A percentile compares a stretch with the other conserved stretches of the same genome.
phyloP scores from a whole-genome alignment of 2,329 filamentous ascomycete species.

The Ophiosphaerella korrae region DNA sequence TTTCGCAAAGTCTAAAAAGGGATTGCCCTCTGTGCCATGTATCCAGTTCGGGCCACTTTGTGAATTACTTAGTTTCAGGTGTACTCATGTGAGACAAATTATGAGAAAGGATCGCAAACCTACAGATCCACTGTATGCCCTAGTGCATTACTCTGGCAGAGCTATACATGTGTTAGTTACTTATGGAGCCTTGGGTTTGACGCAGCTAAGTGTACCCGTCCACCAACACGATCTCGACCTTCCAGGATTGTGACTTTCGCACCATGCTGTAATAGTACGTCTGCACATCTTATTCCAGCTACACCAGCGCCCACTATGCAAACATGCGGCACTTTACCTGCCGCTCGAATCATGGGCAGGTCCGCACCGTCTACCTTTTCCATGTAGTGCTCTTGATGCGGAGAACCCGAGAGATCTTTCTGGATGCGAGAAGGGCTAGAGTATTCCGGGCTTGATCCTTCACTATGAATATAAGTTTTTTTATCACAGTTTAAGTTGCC shows the following conservation, averaged over 20 bases:
- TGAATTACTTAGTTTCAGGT: slow-evolving; percentile 5
- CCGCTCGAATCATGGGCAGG: slow-evolving; percentile 33
- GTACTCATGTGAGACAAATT: background rate
- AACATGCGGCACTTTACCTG: slow-evolving; percentile 57
- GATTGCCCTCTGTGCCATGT: slow-evolving; percentile 73
- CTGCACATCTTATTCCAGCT: slow-evolving; percentile 72
- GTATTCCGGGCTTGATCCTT: slow-evolving; percentile 17
- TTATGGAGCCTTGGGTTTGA: background rate
- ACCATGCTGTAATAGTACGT: slow-evolving; percentile 67
- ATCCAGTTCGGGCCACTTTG: slow-evolving; percentile 78
- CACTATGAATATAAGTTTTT: slow-evolving; percentile 33
- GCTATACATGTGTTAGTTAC: slow-evolving; percentile 37
- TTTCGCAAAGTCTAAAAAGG: slow-evolving; percentile 69
- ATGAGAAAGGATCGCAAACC: slow-evolving; percentile 27
- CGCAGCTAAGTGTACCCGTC: slow-evolving; percentile 56
- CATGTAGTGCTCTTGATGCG: slow-evolving; percentile 29
- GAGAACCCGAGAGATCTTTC: slow-evolving; percentile 40
- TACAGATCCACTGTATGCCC: slow-evolving; percentile 64
- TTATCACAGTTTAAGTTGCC: slow-evolving; percentile 33
- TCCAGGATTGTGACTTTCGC: slow-evolving; percentile 73
- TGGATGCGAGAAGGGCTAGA: slow-evolving; percentile 38
- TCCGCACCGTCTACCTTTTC: slow-evolving; percentile 21
- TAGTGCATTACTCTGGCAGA: slow-evolving; percentile 55
- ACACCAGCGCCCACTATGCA: slow-evolving; percentile 74
- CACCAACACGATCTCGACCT: slow-evolving; percentile 69